Conservation (phyloP, 192 early-diverging fungal genomes). For the Coemansia sp. region DNA sequence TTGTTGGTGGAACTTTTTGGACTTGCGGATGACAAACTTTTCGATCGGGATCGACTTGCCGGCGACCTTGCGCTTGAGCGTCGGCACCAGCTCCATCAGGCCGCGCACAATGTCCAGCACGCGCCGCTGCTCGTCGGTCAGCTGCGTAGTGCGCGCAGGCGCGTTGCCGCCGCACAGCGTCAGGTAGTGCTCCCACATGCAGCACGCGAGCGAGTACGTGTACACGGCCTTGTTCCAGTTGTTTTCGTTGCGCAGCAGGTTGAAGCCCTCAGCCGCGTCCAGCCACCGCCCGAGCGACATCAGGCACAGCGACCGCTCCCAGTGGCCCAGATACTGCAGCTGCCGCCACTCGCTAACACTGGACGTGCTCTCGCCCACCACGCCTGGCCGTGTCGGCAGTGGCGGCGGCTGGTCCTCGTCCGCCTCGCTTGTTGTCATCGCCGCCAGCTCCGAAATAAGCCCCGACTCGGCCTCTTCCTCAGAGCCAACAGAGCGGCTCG, state of each 20-base stretch:
- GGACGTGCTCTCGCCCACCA: not conserved
- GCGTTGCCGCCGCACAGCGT: conserved; percentile 5
- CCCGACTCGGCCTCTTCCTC: conserved; percentile 7
- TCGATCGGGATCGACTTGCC: conserved; percentile 85
- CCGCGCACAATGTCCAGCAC: conserved; percentile 51
- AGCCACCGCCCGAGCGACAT: conserved; percentile 63
- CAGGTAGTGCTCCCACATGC: conserved; percentile 56
- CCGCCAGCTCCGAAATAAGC: not conserved
- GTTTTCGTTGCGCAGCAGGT: conserved; percentile 69
- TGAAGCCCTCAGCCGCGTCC: conserved; percentile 59
- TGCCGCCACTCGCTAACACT: conserved; percentile 61
- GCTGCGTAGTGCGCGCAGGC: conserved; percentile 1
- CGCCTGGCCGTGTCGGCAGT: not conserved
- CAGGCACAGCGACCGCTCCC: conserved; percentile 72
- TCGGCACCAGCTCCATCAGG: conserved; percentile 68
- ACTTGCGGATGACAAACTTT: conserved; percentile 85
- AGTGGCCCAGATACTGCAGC: conserved; percentile 76
- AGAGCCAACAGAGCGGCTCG: conserved; percentile 54
- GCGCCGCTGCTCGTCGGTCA: conserved; percentile 16
- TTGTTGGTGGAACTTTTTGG: conserved; percentile 69
- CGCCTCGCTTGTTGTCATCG: not conserved
- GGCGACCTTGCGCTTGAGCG: conserved; percentile 71
- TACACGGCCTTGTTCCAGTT: conserved; percentile 85
- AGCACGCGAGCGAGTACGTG: conserved; percentile 68
- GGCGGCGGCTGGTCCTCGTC: not conserved